Evolutionary conservation across 177 flowering plant species (phyloP).

Genomic region (Vitis hybrid): DNA sequence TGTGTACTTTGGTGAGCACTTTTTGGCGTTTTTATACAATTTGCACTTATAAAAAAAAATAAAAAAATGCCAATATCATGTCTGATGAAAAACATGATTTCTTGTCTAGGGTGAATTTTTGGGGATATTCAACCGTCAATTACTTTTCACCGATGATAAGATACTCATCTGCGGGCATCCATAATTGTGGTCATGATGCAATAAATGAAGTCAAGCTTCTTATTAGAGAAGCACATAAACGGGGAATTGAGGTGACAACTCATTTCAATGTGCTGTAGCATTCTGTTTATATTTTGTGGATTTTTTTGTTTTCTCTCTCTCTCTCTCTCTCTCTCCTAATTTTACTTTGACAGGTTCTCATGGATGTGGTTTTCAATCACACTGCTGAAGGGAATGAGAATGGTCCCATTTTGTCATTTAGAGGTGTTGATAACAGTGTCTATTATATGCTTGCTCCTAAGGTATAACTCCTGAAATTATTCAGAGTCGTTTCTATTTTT

Average conservation of each 20-base stretch:
- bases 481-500: background rate
- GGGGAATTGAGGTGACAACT: slow-evolving; percentile 83
- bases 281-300: background rate
- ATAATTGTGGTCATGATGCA: slow-evolving; percentile 70
- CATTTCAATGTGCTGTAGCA: slow-evolving; percentile 5
- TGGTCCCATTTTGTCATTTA: slow-evolving; percentile 83
- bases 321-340: slow-evolving; percentile 5
- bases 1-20: no score
- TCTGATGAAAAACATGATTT: slow-evolving; percentile 12
- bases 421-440: slow-evolving; percentile 86
- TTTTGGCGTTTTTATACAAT: no score
- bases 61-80: background rate
- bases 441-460: slow-evolving; percentile 96
- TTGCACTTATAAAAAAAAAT: no score
- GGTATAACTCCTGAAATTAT: slow-evolving; percentile 40
- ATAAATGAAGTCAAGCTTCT: slow-evolving; percentile 83
- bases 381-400: slow-evolving; percentile 98
- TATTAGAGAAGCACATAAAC: slow-evolving; percentile 89
- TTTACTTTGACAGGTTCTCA: slow-evolving; percentile 62
- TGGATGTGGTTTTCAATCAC: slow-evolving; percentile 99
- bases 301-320: background rate
- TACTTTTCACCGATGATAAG: slow-evolving; percentile 94
- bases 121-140: slow-evolving; percentile 97
- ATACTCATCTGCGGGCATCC: slow-evolving; percentile 71
- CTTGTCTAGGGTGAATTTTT: slow-evolving; percentile 75